Percentiles rank a stretch among this genome's conserved stretches.
phyloP scores from a whole-genome alignment of 75 land plant species.

The Azolla pinnata region DNA sequence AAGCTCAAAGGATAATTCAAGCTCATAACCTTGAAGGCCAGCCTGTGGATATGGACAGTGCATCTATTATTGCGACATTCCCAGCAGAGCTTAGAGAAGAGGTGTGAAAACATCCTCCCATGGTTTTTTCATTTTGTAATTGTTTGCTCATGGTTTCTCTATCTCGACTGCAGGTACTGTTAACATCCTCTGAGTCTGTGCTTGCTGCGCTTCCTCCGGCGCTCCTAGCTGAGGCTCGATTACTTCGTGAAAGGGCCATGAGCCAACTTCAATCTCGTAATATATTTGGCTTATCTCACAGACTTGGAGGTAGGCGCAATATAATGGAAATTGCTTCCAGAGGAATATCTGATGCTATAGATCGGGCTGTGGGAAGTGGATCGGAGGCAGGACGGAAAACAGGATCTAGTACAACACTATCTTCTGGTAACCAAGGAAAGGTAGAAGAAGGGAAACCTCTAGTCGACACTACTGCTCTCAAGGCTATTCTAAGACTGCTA shows the following conservation, averaged over 20 bases:
- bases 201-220: constrained; percentile 74
- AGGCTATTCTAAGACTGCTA: constrained; percentile 70
- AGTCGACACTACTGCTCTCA: constrained; percentile 61
- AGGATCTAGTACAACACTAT: constrained; percentile 12
- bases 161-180: constrained; percentile 65
- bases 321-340: constrained; percentile 45
- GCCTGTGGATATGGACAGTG: constrained; percentile 99
- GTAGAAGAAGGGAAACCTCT: constrained; percentile 86
- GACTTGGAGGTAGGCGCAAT: constrained; percentile 52
- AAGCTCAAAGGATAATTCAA: constrained; percentile 60
- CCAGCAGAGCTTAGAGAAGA: constrained; percentile 96
- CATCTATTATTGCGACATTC: constrained; percentile 94
- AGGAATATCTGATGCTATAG: constrained; percentile 46
- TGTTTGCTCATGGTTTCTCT: too few relatives aligned
- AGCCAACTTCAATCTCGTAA: constrained; percentile 63
- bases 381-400: constrained; percentile 50
- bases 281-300: constrained; percentile 61
- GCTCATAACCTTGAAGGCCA: constrained; percentile 82
- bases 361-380: constrained; percentile 61
- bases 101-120: constrained; percentile 28
- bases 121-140: constrained; percentile 1
- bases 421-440: constrained; percentile 38
- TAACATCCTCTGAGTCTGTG: constrained; percentile 89
- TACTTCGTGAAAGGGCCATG: constrained; percentile 82
- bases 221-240: constrained; percentile 88